phyloP scores from a whole-genome alignment of 1,284 basidiomycete genomes.

The Sporisorium graminicola region DNA sequence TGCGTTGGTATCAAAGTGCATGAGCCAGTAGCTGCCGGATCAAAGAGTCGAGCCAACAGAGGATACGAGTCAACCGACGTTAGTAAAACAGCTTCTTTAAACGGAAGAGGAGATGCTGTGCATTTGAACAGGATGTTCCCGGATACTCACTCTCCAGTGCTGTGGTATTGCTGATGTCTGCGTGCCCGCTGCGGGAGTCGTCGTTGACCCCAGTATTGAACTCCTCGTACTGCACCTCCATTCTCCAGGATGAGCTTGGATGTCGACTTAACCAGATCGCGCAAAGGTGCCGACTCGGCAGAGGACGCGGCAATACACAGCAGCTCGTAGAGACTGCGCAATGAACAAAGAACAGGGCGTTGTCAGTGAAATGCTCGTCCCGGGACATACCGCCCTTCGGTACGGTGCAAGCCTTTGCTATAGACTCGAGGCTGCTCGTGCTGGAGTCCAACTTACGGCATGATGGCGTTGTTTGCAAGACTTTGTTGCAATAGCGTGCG shows the following conservation, averaged over 20 bases:
- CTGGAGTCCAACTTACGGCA: conserved; percentile 32
- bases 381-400: neutral
- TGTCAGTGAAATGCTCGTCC: neutral
- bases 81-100: neutral
- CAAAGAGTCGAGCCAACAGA: neutral
- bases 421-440: neutral
- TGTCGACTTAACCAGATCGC: conserved; percentile 80
- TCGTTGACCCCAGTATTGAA: conserved; percentile 81
- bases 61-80: neutral
- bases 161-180: conserved; percentile 77
- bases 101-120: neutral
- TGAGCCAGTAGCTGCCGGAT: conserved; percentile 81
- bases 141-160: conserved; percentile 80
- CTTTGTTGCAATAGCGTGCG: neutral
- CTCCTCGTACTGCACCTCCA: conserved; percentile 83
- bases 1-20: conserved; percentile 88
- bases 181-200: conserved; percentile 82
- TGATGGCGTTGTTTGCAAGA: conserved; percentile 3
- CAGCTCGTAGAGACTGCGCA: conserved; percentile 67
- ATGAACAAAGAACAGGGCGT: too few relatives aligned
- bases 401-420: neutral
- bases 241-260: conserved; percentile 80
- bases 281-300: conserved; percentile 74
- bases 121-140: neutral
- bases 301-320: conserved; percentile 67